Evolutionary conservation across 805 yeast genomes (phyloP).

Genomic region (Metschnikowia kunwiensis): DNA sequence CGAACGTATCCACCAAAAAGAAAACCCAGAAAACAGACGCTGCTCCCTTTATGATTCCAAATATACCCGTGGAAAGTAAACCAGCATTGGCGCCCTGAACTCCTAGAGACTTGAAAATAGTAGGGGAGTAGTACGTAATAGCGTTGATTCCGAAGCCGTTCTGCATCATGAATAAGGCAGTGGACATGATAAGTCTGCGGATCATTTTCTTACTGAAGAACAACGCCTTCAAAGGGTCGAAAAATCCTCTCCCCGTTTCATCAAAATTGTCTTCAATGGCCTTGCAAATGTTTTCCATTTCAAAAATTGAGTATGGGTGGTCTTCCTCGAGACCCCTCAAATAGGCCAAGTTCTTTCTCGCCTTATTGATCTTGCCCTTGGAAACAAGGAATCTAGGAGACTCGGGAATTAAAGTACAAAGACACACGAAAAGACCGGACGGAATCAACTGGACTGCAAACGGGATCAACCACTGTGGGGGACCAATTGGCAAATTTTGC

Average conservation of each 20-base stretch:
- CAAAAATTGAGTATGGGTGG: conserved; percentile 41
- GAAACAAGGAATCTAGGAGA: conserved; percentile 45
- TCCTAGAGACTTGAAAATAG: conserved; percentile 49
- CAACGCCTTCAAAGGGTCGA: conserved; percentile 39
- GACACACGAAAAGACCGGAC: conserved; percentile 39
- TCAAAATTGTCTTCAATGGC: conserved; percentile 26
- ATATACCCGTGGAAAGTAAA: conserved; percentile 51
- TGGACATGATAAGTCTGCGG: conserved; percentile 36
- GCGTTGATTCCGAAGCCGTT: conserved; percentile 50
- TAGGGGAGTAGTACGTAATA: conserved; percentile 52
- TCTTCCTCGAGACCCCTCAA: conserved; percentile 37
- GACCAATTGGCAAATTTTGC: conserved; percentile 28
- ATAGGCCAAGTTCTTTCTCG: conserved; percentile 33
- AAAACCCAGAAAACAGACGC: conserved; percentile 45
- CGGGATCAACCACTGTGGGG: conserved; percentile 47
- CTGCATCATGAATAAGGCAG: conserved; percentile 41
- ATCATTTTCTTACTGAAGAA: conserved; percentile 27
- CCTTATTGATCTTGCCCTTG: conserved; percentile 32
- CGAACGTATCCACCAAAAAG: conserved; percentile 44
- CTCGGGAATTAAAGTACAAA: conserved; percentile 40
- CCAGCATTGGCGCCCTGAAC: conserved; percentile 44
- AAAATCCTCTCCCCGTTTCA: conserved; percentile 36
- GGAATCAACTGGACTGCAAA: conserved; percentile 48
- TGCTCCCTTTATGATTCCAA: conserved; percentile 48
- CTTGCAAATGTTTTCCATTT: conserved; percentile 27